These are phyloP conservation scores for Amphibolis antarctica DNA, from an alignment of 106 monocot species.

Conservation along the genomic window DNA sequence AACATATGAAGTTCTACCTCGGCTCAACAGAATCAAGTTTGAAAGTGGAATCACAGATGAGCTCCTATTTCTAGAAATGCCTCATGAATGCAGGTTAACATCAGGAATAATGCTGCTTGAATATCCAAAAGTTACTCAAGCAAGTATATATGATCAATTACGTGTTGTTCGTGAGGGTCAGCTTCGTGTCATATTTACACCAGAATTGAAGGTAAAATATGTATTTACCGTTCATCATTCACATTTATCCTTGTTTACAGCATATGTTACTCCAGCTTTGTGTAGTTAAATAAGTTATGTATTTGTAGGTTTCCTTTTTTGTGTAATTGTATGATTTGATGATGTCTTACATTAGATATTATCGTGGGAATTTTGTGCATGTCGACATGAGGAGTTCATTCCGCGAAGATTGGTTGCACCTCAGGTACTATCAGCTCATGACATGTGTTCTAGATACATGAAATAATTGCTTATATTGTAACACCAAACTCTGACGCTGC, in stretches of 20 bases:
- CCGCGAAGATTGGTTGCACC: constrained; percentile 74
- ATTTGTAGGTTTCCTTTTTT: not conserved
- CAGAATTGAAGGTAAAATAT: constrained; percentile 72
- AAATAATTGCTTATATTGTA: not conserved
- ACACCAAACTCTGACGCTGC: too few relatives aligned
- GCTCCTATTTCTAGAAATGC: constrained; percentile 69
- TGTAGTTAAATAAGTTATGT: not conserved
- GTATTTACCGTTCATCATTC: not conserved
- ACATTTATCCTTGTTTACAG: too few relatives aligned
- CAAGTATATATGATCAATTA: constrained; percentile 79
- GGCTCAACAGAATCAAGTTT: constrained; percentile 84
- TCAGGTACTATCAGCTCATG: constrained; percentile 40
- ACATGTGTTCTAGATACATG: not conserved
- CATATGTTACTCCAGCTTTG: not conserved
- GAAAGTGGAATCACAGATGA: constrained; percentile 85
- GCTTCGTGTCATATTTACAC: constrained; percentile 74
- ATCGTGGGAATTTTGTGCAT: constrained; percentile 92
- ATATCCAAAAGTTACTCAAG: constrained; percentile 77
- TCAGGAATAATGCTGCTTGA: constrained; percentile 80
- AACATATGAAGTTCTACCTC: constrained; percentile 77
- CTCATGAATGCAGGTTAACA: constrained; percentile 47
- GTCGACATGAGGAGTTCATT: constrained; percentile 78
- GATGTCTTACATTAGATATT: constrained; percentile 49
- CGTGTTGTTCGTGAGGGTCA: constrained; percentile 89
- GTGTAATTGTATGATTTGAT: not conserved